Base-by-base conservation (phyloP, 352 stramenopile genomes). In the Poterioochromonas sp. region DNA sequence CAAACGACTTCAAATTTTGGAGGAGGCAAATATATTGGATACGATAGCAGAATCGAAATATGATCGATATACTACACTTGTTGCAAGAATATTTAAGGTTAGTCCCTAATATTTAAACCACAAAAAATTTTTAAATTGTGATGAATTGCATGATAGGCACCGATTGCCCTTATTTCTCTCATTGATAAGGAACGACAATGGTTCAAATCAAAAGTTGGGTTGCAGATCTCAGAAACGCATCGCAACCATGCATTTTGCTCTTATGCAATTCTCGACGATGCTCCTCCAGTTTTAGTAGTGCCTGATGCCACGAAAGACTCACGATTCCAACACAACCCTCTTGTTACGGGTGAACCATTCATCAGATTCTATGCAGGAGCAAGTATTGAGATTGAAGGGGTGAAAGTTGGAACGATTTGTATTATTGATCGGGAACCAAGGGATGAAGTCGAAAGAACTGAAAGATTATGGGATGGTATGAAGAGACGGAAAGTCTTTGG, bases 121-220 rank as follows among this genome's bases (percentile, higher is more conserved):
- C 8, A 65, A 35, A 35, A 65, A 15, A 65, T 65, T 35, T 32
- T 35, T 65, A 22, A 39, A 65, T 65, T 32, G 26, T 65, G 54
- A 26, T 15, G 39, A 22, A 5, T 54, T 58, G 2, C 53, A 1
- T 74, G 2, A 20, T 39, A 74, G 65, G 83, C 84, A 35, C 83
- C 85, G 0, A 89, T 90, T 68, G 78, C 80, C 70, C 76, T 90
- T 15, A 80, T 92, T 32, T 84, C 76, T 73, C 80, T 97, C 26
- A 86, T 97, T 34, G 93, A 97, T 85, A 86, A 95, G 76, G 92
- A 95, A 70, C 87, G 92, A 29, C 91, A 97, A 84, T 97, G 92
- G 91, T 97, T 97, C 83, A 93, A 95, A 83, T 94, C 88, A 74
- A 84, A 83, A 79, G 40, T 74, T 84, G 78, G 86, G 76, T 22